Evolutionary conservation across 352 stramenopile species (phyloP), one percentile per base, ranked within the genome.

Genomic region (Phytophthora cryptogea): DNA sequence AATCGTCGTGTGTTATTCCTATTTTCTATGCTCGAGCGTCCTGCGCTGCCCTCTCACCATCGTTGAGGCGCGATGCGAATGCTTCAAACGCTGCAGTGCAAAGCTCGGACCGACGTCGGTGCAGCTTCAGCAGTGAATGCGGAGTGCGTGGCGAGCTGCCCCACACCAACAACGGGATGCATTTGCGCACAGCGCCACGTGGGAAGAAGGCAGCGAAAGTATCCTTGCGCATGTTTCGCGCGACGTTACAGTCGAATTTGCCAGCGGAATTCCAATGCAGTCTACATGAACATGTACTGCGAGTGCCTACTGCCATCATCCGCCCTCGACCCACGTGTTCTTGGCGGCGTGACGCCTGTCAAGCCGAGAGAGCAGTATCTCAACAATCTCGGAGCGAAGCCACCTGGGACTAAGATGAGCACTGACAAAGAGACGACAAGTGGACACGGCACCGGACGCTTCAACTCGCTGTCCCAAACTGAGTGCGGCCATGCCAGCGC

Each of bases 181-280:
- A 36, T 23, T 23, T 23, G 31, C 31, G 31, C 5, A 8, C 7
- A 13, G 6, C 8, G 31, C 31, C 31, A 36, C 3, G 9, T 36
- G 10, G 33, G 33, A 14, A 40, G 33, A 17, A 11, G 8, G 31
- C 13, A 11, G 6, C 3, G 10, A 17, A 42, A 42, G 36, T 42
- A 42, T 42, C 36, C 36, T 42, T 16, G 36, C 36, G 14, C n/a
- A 42, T 42, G 36, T 42, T 27, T 42, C 36, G n/a, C 36, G 20
- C 20, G 20, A 23, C 20, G 20, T 23, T 23, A 23, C 20, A 23
- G 20, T 23, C 20, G 20, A 23, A 23, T 23, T 23, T 23, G 20
- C 20, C 20, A 23, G 20, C 20, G 20, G 20, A 23, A 23, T 23
- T 23, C 20, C 20, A 23, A 42, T 42, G n/a, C 3, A 16, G n/a